Evolutionary conservation across 768 basidiomycete species (phyloP).

Genomic region (Rhizopogon sp.): DNA sequence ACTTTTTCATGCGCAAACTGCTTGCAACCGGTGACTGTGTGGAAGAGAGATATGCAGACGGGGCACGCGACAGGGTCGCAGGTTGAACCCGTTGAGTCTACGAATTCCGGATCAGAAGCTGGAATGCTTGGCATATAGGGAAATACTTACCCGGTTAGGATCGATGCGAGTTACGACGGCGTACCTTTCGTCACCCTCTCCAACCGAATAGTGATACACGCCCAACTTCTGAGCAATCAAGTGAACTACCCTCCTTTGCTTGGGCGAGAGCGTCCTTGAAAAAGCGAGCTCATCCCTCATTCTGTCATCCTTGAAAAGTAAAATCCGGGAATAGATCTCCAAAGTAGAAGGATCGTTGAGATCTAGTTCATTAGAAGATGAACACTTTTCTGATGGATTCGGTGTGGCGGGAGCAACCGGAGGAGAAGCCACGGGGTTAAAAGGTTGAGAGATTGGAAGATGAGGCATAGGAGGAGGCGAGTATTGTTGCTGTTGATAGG

Average conservation of each 20-base stretch:
- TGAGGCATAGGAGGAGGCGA: constrained; percentile 51
- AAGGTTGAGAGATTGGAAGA: constrained; percentile 36
- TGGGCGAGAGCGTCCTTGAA: constrained; percentile 77
- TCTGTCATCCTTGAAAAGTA: constrained; percentile 95
- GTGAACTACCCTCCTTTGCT: constrained; percentile 90
- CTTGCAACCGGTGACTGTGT: constrained; percentile 37
- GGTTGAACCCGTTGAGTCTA: constrained; percentile 38
- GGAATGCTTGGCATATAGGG: constrained; percentile 3
- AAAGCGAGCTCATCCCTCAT: constrained; percentile 98
- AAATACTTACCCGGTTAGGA: constrained; percentile 63
- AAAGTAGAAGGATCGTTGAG: constrained; percentile 93
- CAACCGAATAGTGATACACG: constrained; percentile 90
- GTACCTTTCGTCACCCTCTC: constrained; percentile 88
- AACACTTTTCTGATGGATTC: constrained; percentile 59
- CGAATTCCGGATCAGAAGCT: constrained; percentile 6
- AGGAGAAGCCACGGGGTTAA: constrained; percentile 42
- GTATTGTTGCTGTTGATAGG: constrained; percentile 60
- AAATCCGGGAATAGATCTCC: constrained; percentile 94
- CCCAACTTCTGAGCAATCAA: constrained; percentile 95
- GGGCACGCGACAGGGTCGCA: constrained; percentile 69
- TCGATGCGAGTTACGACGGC: constrained; percentile 93
- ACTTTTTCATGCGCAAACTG: constrained; percentile 88
- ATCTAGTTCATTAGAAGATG: constrained; percentile 72
- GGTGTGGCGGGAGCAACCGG: constrained; percentile 56
- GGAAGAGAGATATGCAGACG: constrained; percentile 69